Evolutionary conservation across 2,329 filamentous ascomycete genomes (phyloP).

Genomic region (Stemphylium lycopersici): DNA sequence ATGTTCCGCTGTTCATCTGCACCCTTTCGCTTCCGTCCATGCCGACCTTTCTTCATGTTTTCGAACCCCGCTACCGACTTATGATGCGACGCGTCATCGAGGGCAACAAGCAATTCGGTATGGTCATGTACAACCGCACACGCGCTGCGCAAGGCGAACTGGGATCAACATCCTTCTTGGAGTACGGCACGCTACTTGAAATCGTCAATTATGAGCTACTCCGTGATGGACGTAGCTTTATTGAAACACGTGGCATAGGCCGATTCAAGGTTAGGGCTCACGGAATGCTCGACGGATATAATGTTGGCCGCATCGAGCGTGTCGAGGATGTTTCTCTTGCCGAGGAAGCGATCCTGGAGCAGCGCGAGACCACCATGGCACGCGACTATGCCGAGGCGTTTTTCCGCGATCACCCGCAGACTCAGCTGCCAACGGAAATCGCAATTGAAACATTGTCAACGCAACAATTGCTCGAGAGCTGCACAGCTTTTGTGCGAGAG

Average conservation of each 20-base stretch:
- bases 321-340: constrained; percentile 81
- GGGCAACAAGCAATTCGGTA: constrained; percentile 78
- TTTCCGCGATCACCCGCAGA: constrained; percentile 43
- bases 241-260: constrained; percentile 78
- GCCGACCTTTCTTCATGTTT: constrained; percentile 86
- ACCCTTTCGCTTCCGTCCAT: constrained; percentile 81
- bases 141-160: constrained; percentile 60
- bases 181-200: constrained; percentile 78
- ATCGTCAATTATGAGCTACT: constrained; percentile 77
- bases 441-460: constrained; percentile 69
- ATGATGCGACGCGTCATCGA: constrained; percentile 83
- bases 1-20: constrained; percentile 76
- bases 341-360: constrained; percentile 79
- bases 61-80: constrained; percentile 88
- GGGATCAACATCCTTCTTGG: constrained; percentile 64
- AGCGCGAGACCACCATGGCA: constrained; percentile 63
- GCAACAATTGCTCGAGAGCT: constrained; percentile 69
- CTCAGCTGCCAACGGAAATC: constrained; percentile 28
- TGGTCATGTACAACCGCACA: constrained; percentile 74
- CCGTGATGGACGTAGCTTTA: constrained; percentile 78
- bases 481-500: constrained; percentile 69
- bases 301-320: constrained; percentile 75
- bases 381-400: constrained; percentile 44
- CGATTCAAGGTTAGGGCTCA: constrained; percentile 75
- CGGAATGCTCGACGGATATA: constrained; percentile 74